Conservation (phyloP, 768 basidiomycete species). For the Boletellus ananas region DNA sequence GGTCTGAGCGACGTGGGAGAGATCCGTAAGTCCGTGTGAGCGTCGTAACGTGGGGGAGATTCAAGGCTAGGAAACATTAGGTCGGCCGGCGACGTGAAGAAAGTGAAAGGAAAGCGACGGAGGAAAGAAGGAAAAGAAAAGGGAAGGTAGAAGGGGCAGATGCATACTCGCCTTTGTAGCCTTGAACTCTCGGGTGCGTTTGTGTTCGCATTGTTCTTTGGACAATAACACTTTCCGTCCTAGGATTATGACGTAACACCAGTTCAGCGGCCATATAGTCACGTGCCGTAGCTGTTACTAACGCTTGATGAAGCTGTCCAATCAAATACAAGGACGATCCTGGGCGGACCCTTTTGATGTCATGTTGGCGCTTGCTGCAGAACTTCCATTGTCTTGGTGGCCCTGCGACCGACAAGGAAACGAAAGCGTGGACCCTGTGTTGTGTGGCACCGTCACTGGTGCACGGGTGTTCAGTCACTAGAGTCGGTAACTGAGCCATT, state of each 20-base stretch:
- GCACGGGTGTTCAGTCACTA: neutral
- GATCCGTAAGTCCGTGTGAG: constrained; percentile 35
- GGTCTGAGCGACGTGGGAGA: constrained; percentile 54
- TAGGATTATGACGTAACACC: constrained; percentile 11
- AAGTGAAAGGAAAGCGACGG: constrained; percentile 7
- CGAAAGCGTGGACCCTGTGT: no score
- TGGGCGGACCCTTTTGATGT: no score
- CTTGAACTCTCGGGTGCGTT: constrained; percentile 7
- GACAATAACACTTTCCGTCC: constrained; percentile 30
- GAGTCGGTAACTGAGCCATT: no score
- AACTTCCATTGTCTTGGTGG: no score
- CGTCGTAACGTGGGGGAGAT: constrained; percentile 55
- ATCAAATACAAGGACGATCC: no score
- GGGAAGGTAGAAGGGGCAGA: constrained; percentile 4
- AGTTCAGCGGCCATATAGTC: neutral
- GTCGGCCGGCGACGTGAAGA: constrained; percentile 38
- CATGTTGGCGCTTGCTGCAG: no score
- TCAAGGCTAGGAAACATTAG: constrained; percentile 30
- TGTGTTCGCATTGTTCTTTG: constrained; percentile 28
- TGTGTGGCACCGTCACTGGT: no score
- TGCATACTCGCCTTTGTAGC: constrained; percentile 25
- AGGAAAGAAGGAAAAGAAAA: constrained; percentile 9
- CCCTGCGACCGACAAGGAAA: no score
- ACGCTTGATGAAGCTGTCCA: no score
- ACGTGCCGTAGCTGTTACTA: neutral